A percentile compares a stretch with the other conserved stretches of the same genome.
These are phyloP conservation scores for Blastobotrys elegans DNA, from an alignment of 1,139 yeast species.

Conservation along the genomic window DNA sequence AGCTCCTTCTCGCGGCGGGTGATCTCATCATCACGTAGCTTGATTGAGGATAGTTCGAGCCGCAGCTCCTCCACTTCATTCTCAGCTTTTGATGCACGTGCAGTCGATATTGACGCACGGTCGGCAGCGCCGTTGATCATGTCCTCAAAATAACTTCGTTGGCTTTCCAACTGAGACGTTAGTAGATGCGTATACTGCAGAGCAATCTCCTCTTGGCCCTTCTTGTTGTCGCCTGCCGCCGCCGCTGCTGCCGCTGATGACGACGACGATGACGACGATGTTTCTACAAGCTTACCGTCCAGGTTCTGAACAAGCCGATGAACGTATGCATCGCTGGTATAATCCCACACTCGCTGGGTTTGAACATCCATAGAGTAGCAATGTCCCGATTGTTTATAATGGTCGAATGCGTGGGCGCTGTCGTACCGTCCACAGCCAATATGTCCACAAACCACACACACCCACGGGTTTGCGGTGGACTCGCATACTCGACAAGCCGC, in stretches of 20 bases:
- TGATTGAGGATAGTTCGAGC: conserved; percentile 5
- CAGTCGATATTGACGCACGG: conserved; percentile 27
- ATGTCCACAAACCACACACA: conserved; percentile 83
- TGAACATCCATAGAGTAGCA: conserved; percentile 87
- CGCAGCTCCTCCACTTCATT: conserved; percentile 8
- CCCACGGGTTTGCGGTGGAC: conserved; percentile 72
- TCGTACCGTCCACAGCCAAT: conserved; percentile 90
- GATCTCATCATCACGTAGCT: conserved; percentile 17
- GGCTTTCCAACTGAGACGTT: conserved; percentile 82
- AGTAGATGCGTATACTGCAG: conserved; percentile 76
- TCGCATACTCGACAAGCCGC: conserved; percentile 49
- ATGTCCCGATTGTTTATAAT: conserved; percentile 72
- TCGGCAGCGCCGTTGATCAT: conserved; percentile 45
- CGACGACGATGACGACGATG: conserved; percentile 12
- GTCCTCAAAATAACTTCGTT: conserved; percentile 75
- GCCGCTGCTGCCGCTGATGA: conserved; percentile 9
- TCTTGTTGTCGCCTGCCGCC: conserved; percentile 3
- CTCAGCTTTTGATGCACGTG: conserved; percentile 38
- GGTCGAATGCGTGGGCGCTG: conserved; percentile 81
- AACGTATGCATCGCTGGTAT: conserved; percentile 86
- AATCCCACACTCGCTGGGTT: conserved; percentile 93
- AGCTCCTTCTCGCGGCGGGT: conserved; percentile 9
- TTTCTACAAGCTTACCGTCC: conserved; percentile 25
- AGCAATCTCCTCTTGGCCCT: conserved; percentile 44
- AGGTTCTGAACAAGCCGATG: conserved; percentile 75